Evolutionary conservation across 495 filamentous ascomycete species (phyloP).

Genomic region (Annulohypoxylon nitens): DNA sequence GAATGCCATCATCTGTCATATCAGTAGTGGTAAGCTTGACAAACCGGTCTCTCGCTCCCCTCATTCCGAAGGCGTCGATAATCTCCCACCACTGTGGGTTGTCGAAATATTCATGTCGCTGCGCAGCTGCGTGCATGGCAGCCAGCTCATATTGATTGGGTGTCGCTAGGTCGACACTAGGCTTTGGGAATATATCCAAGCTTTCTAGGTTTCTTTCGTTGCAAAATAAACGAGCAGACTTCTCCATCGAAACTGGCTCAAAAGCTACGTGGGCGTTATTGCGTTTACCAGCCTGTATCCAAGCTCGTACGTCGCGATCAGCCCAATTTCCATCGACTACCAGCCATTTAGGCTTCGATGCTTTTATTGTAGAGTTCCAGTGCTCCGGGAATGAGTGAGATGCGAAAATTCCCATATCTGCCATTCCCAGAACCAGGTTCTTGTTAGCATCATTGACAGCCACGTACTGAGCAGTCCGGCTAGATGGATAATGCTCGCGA

Average conservation of each 20-base stretch:
- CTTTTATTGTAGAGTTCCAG: conserved; percentile 71
- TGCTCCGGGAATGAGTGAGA: conserved; percentile 59
- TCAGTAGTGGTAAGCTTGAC: conserved; percentile 67
- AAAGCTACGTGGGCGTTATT: conserved; percentile 75
- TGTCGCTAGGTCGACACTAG: conserved; percentile 75
- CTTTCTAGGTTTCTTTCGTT: conserved; percentile 45
- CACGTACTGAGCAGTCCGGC: conserved; percentile 88
- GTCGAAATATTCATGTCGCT: conserved; percentile 73
- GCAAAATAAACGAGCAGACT: conserved; percentile 77
- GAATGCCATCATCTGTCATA: conserved; percentile 83
- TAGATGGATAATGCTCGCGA: conserved; percentile 59
- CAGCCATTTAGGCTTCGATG: conserved; percentile 74
- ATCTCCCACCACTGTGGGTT: conserved; percentile 78
- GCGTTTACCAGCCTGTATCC: conserved; percentile 68
- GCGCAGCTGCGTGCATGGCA: conserved; percentile 78
- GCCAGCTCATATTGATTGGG: conserved; percentile 86
- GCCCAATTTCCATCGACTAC: conserved; percentile 89
- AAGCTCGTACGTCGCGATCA: conserved; percentile 69
- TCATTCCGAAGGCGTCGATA: conserved; percentile 81
- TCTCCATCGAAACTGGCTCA: conserved; percentile 90
- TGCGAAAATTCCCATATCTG: conserved; percentile 92
- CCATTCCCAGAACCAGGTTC: conserved; percentile 87
- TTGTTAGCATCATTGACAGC: conserved; percentile 87
- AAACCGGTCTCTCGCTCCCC: conserved; percentile 72
- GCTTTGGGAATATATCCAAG: conserved; percentile 69